Evolutionary conservation across 2,329 filamentous ascomycete genomes (phyloP), one percentile per base, ranked within the genome.

Genomic region (Fusarium verrucosum): DNA sequence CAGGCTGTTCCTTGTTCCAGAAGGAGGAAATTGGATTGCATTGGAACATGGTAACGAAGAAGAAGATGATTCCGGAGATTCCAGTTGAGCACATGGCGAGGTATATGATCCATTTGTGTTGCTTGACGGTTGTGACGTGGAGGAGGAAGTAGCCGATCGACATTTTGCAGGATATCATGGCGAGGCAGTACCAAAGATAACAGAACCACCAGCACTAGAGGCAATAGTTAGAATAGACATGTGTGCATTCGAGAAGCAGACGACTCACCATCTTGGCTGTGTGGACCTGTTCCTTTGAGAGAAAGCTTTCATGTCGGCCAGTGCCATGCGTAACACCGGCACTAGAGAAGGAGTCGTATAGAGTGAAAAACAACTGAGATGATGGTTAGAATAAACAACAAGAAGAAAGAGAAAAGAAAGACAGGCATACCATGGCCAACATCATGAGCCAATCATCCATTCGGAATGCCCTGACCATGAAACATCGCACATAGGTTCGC

Each of bases 401-500:
- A 35, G 32, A 35, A 37, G 13, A 17, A 16, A 33, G 14, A 16
- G 28, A 38, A 7, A 16, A 38, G 10, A 17, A 20, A 33, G 13
- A 16, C 16, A 17, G 23, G 42, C 41, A 64, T 70, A 76, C 74
- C 51, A 69, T 65, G 8, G 76, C 75, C 22, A 64, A 19, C 2
- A 70, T 45, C 77, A 79, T 79, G 10, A 77, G 54, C 72, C 72
- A 77, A 66, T 79, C 77, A 36, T 79, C 77, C 4, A 58, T 41
- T 0, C 76, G 75, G 44, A 78, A 79, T 3, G 71, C 72, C 42
- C 71, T 74, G 28, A 78, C 71, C 40, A 79, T 66, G 25, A 65
- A 59, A 6, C 62, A 50, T 7, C 77, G 74, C 14, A 77, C 75
- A 61, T 74, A 78, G 19, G 68, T 70, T 59, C 77, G 67, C 38